These are phyloP conservation scores for Sphenostylis stenocarpa DNA, from an alignment of 306 rosid genomes.

Conservation along the genomic window DNA sequence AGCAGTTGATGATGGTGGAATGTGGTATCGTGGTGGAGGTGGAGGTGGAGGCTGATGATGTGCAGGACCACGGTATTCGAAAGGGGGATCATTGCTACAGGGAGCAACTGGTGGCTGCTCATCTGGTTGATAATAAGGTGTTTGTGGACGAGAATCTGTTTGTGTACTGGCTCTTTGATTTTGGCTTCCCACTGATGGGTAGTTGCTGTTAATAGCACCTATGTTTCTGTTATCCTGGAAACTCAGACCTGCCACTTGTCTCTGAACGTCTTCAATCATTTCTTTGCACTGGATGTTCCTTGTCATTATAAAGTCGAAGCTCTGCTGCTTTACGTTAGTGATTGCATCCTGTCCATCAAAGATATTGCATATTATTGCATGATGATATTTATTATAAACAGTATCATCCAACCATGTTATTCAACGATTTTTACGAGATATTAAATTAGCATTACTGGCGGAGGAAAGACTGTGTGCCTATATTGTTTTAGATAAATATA, in stretches of 20 bases:
- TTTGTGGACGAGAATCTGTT: constrained; percentile 63
- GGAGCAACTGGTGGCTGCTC: constrained; percentile 67
- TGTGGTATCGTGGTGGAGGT: no score
- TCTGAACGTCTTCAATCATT: constrained; percentile 96
- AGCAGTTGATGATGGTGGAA: constrained; percentile 55
- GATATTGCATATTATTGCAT: constrained; percentile 17
- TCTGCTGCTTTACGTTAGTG: constrained; percentile 92
- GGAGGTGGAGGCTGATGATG: constrained; percentile 69
- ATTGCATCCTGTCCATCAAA: constrained; percentile 75
- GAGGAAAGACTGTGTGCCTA: no score
- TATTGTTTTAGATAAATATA: no score
- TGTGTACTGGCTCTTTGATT: constrained; percentile 60
- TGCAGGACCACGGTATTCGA: constrained; percentile 54
- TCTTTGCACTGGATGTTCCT: constrained; percentile 96
- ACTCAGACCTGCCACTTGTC: constrained; percentile 83
- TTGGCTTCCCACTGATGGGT: constrained; percentile 65
- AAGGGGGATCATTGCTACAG: constrained; percentile 49
- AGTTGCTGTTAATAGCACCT: constrained; percentile 49
- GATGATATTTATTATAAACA: not conserved
- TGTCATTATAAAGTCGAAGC: constrained; percentile 94
- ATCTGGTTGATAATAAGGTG: constrained; percentile 68
- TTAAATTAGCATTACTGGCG: not conserved
- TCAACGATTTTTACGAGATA: not conserved
- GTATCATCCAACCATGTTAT: not conserved
- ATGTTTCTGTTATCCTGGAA: constrained; percentile 74